A percentile compares a stretch with the other conserved stretches of the same genome.
Conservation (phyloP, 2,329 filamentous ascomycete species). For the Cladosporium velox region DNA sequence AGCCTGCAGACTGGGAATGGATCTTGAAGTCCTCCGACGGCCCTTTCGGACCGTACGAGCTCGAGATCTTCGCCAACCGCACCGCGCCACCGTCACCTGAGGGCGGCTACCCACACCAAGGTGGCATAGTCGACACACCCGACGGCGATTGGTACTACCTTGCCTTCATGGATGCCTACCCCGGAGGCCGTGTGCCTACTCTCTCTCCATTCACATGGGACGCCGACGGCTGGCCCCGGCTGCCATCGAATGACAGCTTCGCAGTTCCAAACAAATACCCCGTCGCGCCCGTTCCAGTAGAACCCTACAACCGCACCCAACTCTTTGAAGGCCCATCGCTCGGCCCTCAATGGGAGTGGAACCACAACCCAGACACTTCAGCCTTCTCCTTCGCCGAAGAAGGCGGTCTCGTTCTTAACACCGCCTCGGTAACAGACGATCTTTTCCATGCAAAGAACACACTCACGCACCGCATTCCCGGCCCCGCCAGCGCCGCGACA, state of each 20-base stretch:
- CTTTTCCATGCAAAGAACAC: slow-evolving; percentile 48
- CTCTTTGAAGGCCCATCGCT: slow-evolving; percentile 48
- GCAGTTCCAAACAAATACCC: slow-evolving; percentile 49
- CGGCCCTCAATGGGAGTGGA: slow-evolving; percentile 59
- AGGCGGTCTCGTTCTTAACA: slow-evolving; percentile 49
- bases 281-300: slow-evolving; percentile 34
- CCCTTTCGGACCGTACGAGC: slow-evolving; percentile 57
- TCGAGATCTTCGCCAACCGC: slow-evolving; percentile 47
- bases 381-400: slow-evolving; percentile 42
- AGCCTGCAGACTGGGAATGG: slow-evolving; percentile 50
- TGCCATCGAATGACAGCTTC: slow-evolving; percentile 45
- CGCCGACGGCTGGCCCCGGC: slow-evolving; percentile 53
- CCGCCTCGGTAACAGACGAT: slow-evolving; percentile 56
- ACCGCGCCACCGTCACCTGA: slow-evolving; percentile 31
- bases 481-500: slow-evolving; percentile 49
- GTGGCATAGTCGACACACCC: slow-evolving; percentile 56
- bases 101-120: slow-evolving; percentile 50
- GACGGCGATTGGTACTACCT: slow-evolving; percentile 61
- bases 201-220: slow-evolving; percentile 58
- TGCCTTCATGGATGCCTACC: slow-evolving; percentile 58
- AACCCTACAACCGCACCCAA: slow-evolving; percentile 41
- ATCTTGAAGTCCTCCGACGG: slow-evolving; percentile 52
- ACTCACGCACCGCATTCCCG: slow-evolving; percentile 45
- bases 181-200: slow-evolving; percentile 59
- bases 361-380: slow-evolving; percentile 59